phyloP scores from a whole-genome alignment of 164 flowering plant genomes.

The Piper longum region DNA sequence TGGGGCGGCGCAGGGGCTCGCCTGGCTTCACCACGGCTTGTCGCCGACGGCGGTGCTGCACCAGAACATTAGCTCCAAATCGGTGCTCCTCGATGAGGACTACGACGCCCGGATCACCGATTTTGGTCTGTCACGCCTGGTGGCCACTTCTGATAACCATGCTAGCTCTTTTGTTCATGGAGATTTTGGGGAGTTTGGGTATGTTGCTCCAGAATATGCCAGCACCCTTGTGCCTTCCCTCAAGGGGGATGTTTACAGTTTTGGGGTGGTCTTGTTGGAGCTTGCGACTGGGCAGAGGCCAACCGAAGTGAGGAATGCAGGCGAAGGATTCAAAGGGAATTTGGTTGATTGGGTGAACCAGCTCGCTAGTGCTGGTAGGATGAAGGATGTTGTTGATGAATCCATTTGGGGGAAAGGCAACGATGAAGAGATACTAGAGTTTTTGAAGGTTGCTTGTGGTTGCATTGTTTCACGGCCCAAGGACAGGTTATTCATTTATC shows the following conservation, averaged over 20 bases:
- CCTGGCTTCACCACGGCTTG: slow-evolving; percentile 68
- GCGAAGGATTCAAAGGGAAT: slow-evolving; percentile 45
- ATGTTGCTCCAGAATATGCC: slow-evolving; percentile 57
- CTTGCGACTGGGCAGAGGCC: slow-evolving; percentile 55
- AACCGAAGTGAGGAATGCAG: slow-evolving; percentile 25
- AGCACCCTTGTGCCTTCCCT: slow-evolving; percentile 48
- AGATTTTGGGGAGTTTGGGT: slow-evolving; percentile 54
- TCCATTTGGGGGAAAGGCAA: slow-evolving; percentile 32
- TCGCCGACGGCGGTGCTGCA: slow-evolving; percentile 35
- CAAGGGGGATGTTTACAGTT: slow-evolving; percentile 61
- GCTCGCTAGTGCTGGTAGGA: slow-evolving; percentile 20
- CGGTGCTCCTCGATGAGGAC: slow-evolving; percentile 55
- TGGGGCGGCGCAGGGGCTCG: slow-evolving; percentile 53
- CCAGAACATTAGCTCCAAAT: slow-evolving; percentile 46
- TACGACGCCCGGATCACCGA: slow-evolving; percentile 47
- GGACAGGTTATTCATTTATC: slow-evolving; percentile 46
- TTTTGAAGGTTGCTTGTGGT: slow-evolving; percentile 34
- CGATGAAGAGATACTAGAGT: slow-evolving; percentile 42
- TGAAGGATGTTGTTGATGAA: slow-evolving; percentile 37
- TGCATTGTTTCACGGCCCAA: slow-evolving; percentile 55
- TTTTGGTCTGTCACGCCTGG: slow-evolving; percentile 41
- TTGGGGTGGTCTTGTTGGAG: slow-evolving; percentile 57
- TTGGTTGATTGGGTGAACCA: slow-evolving; percentile 53
- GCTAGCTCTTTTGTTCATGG: slow-evolving; percentile 29
- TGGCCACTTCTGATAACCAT: slow-evolving; percentile 23